A percentile compares a stretch with the other conserved stretches of the same genome.
Conservation (phyloP, 2,329 filamentous ascomycete genomes). For the Exophiala alcalophila region DNA sequence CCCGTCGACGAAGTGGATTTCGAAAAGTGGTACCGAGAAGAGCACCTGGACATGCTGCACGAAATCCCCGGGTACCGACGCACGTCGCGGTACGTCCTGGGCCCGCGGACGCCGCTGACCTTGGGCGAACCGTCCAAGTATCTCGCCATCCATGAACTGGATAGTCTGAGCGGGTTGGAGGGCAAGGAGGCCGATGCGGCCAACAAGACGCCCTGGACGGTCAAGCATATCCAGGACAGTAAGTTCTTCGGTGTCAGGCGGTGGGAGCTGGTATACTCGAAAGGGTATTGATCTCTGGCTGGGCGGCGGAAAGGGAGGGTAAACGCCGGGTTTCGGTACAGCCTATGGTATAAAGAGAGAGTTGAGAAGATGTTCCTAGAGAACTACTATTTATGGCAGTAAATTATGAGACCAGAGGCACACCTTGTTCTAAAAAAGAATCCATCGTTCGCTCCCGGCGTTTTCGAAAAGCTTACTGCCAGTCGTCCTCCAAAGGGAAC, state of each 20-base stretch:
- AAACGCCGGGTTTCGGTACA: no score
- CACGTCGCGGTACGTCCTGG: conserved; percentile 65
- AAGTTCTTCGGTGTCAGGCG: conserved; percentile 19
- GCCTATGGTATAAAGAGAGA: no score
- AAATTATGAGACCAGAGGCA: no score
- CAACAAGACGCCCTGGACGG: conserved; percentile 20
- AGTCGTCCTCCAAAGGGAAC: conserved; percentile 1
- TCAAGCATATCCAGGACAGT: conserved; percentile 17
- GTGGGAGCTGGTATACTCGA: conserved; percentile 17
- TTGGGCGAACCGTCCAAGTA: conserved; percentile 47
- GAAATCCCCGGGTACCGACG: conserved; percentile 77
- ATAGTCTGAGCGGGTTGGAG: conserved; percentile 60
- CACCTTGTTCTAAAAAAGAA: no score
- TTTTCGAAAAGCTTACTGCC: no score
- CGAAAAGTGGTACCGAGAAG: conserved; percentile 68
- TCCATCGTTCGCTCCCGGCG: no score
- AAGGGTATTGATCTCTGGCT: conserved; percentile 13
- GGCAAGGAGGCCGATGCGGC: conserved; percentile 19
- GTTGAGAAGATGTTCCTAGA: no score
- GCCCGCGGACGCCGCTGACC: conserved; percentile 47
- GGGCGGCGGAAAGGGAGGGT: no score
- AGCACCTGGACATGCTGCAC: conserved; percentile 68
- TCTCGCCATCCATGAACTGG: conserved; percentile 71
- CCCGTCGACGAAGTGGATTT: conserved; percentile 57
- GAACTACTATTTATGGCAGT: no score